Evolutionary conservation across 78 protist genomes (phyloP).

Genomic region (Acrasis kona): DNA sequence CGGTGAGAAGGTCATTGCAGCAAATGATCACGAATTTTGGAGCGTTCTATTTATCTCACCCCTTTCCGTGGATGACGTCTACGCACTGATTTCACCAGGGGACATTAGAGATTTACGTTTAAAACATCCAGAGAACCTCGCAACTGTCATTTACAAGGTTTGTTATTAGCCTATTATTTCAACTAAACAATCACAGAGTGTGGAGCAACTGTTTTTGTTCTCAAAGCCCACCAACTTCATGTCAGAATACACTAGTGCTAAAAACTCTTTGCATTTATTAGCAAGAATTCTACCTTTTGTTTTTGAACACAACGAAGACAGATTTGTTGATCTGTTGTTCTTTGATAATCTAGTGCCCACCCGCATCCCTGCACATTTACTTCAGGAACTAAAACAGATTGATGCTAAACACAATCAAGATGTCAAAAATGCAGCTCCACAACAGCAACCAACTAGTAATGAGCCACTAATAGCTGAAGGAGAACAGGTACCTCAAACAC

Average conservation of each 20-base stretch:
- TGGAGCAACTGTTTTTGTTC: neutral
- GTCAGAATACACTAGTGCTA: neutral
- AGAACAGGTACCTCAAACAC: neutral
- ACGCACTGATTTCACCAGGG: neutral
- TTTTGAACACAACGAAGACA: neutral
- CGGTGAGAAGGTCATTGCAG: neutral
- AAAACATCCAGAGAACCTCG: neutral
- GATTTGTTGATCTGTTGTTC: neutral
- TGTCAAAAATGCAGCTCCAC: neutral
- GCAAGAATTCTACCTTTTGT: neutral
- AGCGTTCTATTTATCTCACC: neutral
- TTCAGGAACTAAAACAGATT: neutral
- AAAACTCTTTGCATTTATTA: neutral
- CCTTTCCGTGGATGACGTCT: neutral
- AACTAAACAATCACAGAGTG: neutral
- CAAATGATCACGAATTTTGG: neutral
- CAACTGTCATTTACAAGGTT: neutral
- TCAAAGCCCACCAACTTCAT: neutral
- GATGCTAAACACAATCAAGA: neutral
- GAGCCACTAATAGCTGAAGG: neutral
- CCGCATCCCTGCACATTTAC: neutral
- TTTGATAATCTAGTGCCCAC: neutral
- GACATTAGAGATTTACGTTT: neutral
- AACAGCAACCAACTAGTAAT: neutral
- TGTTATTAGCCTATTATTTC: neutral